Conservation (phyloP, 2,329 filamentous ascomycete genomes). For the Dothideomycetes sp. region DNA sequence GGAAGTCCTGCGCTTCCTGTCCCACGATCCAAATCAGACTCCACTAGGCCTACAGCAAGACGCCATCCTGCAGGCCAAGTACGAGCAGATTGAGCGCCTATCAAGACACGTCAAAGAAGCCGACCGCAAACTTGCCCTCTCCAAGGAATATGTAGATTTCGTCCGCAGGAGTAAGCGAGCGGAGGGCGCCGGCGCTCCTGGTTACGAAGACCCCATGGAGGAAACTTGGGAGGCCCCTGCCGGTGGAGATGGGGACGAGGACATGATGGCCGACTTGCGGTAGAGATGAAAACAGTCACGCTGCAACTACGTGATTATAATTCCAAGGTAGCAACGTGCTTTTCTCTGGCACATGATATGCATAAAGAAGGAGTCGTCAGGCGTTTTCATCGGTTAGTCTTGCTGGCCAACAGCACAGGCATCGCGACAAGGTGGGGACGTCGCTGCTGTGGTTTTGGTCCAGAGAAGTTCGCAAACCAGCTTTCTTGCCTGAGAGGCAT, state of each 20-base stretch:
- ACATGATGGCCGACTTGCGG: constrained; percentile 19
- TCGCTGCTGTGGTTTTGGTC: too few relatives aligned
- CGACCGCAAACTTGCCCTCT: constrained; percentile 45
- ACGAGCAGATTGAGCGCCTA: constrained; percentile 38
- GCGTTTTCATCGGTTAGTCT: too few relatives aligned
- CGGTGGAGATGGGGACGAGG: constrained; percentile 12
- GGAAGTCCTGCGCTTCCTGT: constrained; percentile 45
- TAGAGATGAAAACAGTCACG: too few relatives aligned
- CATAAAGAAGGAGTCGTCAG: too few relatives aligned
- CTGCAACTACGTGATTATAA: too few relatives aligned
- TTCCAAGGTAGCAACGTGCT: too few relatives aligned
- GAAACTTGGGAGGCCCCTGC: constrained; percentile 18
- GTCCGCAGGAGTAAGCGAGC: constrained; percentile 33
- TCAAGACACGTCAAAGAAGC: constrained; percentile 41
- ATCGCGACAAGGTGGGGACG: too few relatives aligned
- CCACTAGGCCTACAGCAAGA: constrained; percentile 9
- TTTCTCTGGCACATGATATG: too few relatives aligned
- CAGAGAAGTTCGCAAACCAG: too few relatives aligned
- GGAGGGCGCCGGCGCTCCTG: constrained; percentile 19
- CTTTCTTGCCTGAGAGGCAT: too few relatives aligned
- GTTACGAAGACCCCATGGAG: constrained; percentile 25
- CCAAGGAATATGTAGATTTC: constrained; percentile 47
- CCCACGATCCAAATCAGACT: constrained; percentile 9
- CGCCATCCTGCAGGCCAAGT: constrained; percentile 38
- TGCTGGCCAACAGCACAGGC: too few relatives aligned